These are phyloP conservation scores for Pseudozyma hubeiensis DNA, from an alignment of 1,284 basidiomycete species.

Conservation along the genomic window DNA sequence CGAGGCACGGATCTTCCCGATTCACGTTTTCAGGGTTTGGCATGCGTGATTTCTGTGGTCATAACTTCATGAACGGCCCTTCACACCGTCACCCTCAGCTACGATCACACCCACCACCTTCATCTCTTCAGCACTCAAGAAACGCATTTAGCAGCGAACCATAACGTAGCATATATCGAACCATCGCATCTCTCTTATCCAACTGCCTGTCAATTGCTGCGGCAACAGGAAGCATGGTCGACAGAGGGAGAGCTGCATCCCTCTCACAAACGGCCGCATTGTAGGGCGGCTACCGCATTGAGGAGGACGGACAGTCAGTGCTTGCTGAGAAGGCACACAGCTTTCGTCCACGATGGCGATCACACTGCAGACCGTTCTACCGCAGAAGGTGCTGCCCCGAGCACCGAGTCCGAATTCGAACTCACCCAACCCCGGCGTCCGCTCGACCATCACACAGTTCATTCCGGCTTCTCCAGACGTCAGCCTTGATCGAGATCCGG, in stretches of 20 bases:
- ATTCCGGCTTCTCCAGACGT: slow-evolving; percentile 39
- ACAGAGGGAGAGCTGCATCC: not conserved
- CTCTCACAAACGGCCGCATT: not conserved
- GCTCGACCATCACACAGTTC: slow-evolving; percentile 43
- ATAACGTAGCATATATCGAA: too few species aligned
- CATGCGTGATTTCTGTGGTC: not conserved
- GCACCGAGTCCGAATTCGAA: slow-evolving; percentile 36
- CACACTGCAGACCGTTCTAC: slow-evolving; percentile 38
- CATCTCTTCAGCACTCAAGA: not conserved
- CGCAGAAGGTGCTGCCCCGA: slow-evolving; percentile 38
- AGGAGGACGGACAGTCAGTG: not conserved
- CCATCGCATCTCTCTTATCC: too few species aligned
- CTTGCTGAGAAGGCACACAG: not conserved
- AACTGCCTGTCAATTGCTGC: not conserved
- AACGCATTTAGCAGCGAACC: too few species aligned
- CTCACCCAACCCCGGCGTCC: slow-evolving; percentile 40
- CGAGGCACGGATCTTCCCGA: slow-evolving; percentile 21
- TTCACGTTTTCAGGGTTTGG: slow-evolving; percentile 18
- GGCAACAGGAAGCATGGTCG: slow-evolving; percentile 7
- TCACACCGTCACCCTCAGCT: not conserved
- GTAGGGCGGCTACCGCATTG: not conserved
- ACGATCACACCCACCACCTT: not conserved
- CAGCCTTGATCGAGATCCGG: slow-evolving; percentile 10
- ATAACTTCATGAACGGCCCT: not conserved
- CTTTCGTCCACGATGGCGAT: slow-evolving; percentile 21